These are phyloP conservation scores for Inga leiocalycina DNA, from an alignment of 306 rosid species.

Conservation along the genomic window DNA sequence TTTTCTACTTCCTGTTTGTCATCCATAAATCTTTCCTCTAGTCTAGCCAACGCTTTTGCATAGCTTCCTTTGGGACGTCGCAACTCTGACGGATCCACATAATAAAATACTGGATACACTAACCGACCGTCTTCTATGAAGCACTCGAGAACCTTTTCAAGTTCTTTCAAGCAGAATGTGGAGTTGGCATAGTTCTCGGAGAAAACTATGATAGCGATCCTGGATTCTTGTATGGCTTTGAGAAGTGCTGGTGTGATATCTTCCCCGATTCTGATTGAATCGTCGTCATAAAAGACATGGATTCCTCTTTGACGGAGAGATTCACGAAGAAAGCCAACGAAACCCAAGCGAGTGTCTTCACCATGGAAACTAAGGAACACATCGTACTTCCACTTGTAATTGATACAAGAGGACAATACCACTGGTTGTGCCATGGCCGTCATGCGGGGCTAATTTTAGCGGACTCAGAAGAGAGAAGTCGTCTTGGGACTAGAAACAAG, in stretches of 20 bases:
- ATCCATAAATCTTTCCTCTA: neutral
- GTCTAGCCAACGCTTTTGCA: neutral
- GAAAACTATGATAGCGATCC: neutral
- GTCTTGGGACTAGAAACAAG: neutral
- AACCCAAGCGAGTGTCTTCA: neutral
- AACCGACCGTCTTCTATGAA: neutral
- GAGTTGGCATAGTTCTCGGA: neutral
- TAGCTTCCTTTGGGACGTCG: neutral
- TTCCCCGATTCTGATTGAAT: neutral
- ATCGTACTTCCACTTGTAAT: neutral
- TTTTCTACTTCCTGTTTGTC: neutral
- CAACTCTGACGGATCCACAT: slow-evolving; percentile 13
- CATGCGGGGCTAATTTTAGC: neutral
- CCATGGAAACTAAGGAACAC: neutral
- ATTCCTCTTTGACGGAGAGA: neutral
- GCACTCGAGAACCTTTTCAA: neutral
- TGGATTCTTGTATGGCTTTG: neutral
- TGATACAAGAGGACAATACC: neutral
- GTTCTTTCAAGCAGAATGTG: neutral
- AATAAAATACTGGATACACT: neutral
- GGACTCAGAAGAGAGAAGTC: neutral
- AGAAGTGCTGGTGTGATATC: neutral
- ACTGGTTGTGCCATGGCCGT: neutral
- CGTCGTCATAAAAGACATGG: neutral
- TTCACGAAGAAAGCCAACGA: neutral